Evolutionary conservation across 202 grass and related monocot species (phyloP).

Genomic region (Setaria viridis): DNA sequence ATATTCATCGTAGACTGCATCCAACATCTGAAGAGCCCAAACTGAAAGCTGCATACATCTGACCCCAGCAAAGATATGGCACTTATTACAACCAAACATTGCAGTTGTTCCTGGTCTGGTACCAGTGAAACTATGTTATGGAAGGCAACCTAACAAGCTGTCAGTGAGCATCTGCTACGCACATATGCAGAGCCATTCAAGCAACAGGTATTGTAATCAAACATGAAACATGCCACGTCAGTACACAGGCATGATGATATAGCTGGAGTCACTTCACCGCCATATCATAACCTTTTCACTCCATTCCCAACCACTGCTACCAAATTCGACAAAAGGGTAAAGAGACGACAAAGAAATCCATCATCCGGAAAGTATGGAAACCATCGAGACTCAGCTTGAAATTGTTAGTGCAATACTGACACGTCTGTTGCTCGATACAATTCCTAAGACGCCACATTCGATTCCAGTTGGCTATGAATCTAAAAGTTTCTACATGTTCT

Average conservation of each 20-base stretch:
- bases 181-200: background rate
- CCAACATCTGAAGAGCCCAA: background rate
- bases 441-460: background rate
- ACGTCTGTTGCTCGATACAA: background rate
- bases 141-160: background rate
- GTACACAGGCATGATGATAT: background rate
- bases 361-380: background rate
- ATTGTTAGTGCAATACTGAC: constrained; percentile 9
- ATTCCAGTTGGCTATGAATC: background rate
- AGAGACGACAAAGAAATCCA: background rate
- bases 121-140: background rate
- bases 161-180: background rate
- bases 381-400: background rate
- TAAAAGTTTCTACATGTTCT: constrained; percentile 18
- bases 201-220: background rate
- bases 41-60: background rate
- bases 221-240: background rate
- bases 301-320: background rate
- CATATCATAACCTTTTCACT: background rate
- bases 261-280: background rate
- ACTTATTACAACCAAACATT: background rate
- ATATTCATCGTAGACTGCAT: background rate
- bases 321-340: constrained; percentile 9
- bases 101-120: background rate
- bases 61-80: background rate